phyloP scores from a whole-genome alignment of 2,329 filamentous ascomycete species.

The Neonectria hederae region DNA sequence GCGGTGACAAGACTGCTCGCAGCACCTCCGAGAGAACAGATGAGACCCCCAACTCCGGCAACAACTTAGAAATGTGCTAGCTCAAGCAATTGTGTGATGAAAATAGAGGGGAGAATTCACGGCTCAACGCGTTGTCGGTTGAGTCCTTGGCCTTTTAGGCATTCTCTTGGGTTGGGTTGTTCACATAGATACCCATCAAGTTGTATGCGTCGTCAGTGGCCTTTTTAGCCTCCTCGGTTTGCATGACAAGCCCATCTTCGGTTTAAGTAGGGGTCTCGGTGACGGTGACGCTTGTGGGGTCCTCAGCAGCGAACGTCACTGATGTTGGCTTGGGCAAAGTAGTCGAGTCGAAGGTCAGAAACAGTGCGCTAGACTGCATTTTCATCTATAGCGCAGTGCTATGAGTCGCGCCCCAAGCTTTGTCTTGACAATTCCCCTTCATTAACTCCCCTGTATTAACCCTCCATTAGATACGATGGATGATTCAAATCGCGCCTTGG shows the following conservation, averaged over 20 bases:
- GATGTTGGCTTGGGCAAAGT: background rate
- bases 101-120: background rate
- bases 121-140: background rate
- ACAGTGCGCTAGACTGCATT: background rate
- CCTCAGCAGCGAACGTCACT: background rate
- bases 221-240: slow-evolving; percentile 8
- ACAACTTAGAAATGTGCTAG: background rate
- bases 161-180: slow-evolving; percentile 11
- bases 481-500: background rate
- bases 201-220: slow-evolving; percentile 2
- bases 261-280: slow-evolving; percentile 1
- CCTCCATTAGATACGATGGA: background rate
- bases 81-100: background rate
- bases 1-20: background rate
- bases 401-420: too few species aligned
- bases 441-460: too few species aligned
- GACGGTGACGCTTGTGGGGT: background rate
- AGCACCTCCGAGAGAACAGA: slow-evolving; percentile 2
- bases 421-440: too few species aligned
- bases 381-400: too few species aligned
- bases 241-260: background rate
- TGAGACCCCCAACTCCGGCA: background rate
- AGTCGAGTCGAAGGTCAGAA: background rate
- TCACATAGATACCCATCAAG: background rate
- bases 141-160: slow-evolving; percentile 11